Base-by-base conservation (phyloP, 1,284 basidiomycete genomes). In the Rhodotorula sp. region DNA sequence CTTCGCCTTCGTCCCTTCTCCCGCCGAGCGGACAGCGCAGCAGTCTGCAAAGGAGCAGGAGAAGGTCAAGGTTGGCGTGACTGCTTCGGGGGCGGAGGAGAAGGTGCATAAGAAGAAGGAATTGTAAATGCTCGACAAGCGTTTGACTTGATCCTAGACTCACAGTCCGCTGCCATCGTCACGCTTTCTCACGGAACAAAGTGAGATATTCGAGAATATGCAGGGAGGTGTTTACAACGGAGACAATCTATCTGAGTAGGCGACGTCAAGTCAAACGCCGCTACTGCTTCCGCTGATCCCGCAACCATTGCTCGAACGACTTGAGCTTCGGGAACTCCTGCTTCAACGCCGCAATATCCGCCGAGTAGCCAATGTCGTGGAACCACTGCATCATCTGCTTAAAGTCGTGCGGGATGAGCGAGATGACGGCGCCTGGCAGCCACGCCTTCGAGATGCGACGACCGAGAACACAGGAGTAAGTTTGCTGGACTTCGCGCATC, bases 1-100 rank as follows among this genome's bases (percentile, higher is more conserved):
- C 69, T 87, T 85, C 77, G 88, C 89, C n/a, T 52, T 71, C 31
- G 48, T 67, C 1, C 62, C 59, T 26, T 58, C 68, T n/a, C 68
- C 68, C 5, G 64, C 31, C 1, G 68, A 70, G 44, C 46, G 47
- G 13, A 66, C 64, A 18, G 68, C 64, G 26, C 61, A 66, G 57
- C 68, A 70, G 50, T 47, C 67, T 20, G 68, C 64, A 6, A 40
- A 63, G 40, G 68, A 59, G 40, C 56, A 62, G 59, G 47, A 63
- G 53, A 52, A 61, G 58, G 58, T 51, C 28, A 64, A 61, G 59
- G 69, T 64, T 6, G 65, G 62, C n/a, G 69, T 70, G 10, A 62
- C 51, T 26, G 62, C 55, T 6, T 11, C 9, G 11, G 64, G 58
- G 4, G 34, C 57, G n/a, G 62, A 62, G 62, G 63, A 62, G 34